phyloP scores from a whole-genome alignment of 2,329 filamentous ascomycete species.

The Fusarium temperatum region DNA sequence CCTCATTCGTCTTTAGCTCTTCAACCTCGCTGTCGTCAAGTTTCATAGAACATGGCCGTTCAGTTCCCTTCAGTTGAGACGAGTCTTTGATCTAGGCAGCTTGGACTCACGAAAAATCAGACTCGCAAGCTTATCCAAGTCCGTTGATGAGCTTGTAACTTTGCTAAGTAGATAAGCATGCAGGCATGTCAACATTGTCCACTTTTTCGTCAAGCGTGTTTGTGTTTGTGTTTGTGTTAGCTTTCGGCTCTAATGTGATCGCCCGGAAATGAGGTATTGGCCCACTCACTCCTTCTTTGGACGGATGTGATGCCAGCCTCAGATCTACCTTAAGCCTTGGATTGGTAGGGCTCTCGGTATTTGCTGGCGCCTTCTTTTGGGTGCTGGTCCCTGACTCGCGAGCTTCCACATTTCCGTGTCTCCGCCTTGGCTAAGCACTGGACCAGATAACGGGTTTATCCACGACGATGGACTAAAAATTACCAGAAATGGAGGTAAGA shows the following conservation, averaged over 20 bases:
- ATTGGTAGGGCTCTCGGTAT: constrained; percentile 8
- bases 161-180: neutral
- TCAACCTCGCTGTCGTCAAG: neutral
- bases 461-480: neutral
- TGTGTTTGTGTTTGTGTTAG: neutral
- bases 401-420: neutral
- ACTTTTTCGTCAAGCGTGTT: neutral
- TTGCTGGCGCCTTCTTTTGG: neutral
- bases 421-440: constrained; percentile 4
- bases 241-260: neutral
- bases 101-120: neutral
- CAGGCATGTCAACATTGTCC: neutral
- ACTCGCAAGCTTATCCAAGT: constrained; percentile 13
- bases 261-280: constrained; percentile 3
- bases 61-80: neutral
- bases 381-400: constrained; percentile 12
- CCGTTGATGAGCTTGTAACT: neutral
- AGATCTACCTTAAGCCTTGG: constrained; percentile 7
- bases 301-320: neutral
- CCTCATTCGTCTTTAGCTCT: neutral
- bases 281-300: neutral
- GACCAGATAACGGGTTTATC: neutral
- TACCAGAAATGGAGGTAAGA: neutral
- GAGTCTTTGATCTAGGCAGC: neutral
- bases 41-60: neutral